These are phyloP conservation scores for Trichothecium roseum DNA, from an alignment of 2,329 filamentous ascomycete genomes.

Conservation along the genomic window DNA sequence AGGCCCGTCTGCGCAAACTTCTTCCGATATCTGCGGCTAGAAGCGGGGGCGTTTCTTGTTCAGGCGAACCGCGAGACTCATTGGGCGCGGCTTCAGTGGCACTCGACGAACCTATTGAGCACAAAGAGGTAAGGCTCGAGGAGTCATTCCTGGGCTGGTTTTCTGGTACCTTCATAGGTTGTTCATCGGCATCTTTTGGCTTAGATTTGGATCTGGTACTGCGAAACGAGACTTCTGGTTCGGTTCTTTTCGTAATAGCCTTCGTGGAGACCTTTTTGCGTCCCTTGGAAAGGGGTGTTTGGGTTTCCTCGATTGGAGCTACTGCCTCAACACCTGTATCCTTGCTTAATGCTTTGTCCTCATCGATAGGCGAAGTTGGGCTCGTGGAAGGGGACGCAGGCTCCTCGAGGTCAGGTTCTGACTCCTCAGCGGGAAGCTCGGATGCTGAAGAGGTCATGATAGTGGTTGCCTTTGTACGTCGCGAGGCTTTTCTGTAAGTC, in stretches of 20 bases:
- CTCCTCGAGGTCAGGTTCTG: too few relatives aligned
- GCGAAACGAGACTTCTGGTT: slow-evolving; percentile 5
- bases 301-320: not conserved
- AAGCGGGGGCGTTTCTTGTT: too few relatives aligned
- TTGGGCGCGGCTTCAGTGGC: slow-evolving; percentile 5
- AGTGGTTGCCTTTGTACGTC: slow-evolving; percentile 12
- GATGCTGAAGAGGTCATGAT: slow-evolving; percentile 21
- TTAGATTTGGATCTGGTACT: slow-evolving; percentile 8
- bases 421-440: not conserved
- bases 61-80: slow-evolving; percentile 11
- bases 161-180: too few relatives aligned
- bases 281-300: not conserved
- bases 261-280: slow-evolving; percentile 6
- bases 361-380: too few relatives aligned
- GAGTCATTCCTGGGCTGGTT: too few relatives aligned
- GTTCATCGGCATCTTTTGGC: too few relatives aligned
- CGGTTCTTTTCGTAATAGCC: not conserved
- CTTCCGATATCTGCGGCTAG: slow-evolving; percentile 7
- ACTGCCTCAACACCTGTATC: not conserved
- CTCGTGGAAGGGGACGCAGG: too few relatives aligned
- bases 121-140: too few relatives aligned
- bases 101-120: too few relatives aligned
- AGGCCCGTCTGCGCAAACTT: slow-evolving; percentile 9
- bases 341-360: not conserved
- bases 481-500: slow-evolving; percentile 12